Conservation (phyloP, 2,329 filamentous ascomycete species). For the Mycocentrospora acerina region DNA sequence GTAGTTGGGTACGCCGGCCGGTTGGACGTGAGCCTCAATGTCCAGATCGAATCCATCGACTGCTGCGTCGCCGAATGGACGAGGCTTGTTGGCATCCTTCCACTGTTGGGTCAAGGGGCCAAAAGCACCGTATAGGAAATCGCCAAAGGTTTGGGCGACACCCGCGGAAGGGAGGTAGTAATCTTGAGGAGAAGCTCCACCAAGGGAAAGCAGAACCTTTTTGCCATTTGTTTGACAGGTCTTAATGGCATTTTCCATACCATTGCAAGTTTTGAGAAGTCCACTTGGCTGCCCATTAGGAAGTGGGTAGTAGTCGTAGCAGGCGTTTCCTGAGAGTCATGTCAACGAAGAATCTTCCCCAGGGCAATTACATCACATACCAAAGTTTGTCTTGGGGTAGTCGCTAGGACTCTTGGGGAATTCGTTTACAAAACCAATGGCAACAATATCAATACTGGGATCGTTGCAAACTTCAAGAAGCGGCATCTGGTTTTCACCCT, state of each 20-base stretch:
- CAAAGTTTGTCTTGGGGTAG: slow-evolving; percentile 58
- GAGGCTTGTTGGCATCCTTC: slow-evolving; percentile 38
- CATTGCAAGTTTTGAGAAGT: slow-evolving; percentile 47
- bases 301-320: slow-evolving; percentile 42
- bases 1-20: slow-evolving; percentile 27
- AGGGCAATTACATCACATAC: slow-evolving; percentile 28
- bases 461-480: slow-evolving; percentile 56
- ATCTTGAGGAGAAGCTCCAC: slow-evolving; percentile 44
- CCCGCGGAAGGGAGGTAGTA: slow-evolving; percentile 47
- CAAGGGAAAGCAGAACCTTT: slow-evolving; percentile 49
- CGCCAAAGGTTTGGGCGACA: slow-evolving; percentile 49
- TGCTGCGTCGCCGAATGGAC: slow-evolving; percentile 50
- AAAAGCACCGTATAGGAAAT: slow-evolving; percentile 55
- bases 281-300: slow-evolving; percentile 42
- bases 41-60: slow-evolving; percentile 59
- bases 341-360: not conserved
- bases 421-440: slow-evolving; percentile 56
- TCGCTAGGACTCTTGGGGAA: slow-evolving; percentile 53
- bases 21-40: slow-evolving; percentile 36
- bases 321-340: slow-evolving; percentile 43
- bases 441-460: slow-evolving; percentile 56
- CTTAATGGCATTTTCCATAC: slow-evolving; percentile 41
- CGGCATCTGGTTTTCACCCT: slow-evolving; percentile 52
- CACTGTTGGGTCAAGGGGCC: slow-evolving; percentile 44
- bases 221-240: slow-evolving; percentile 37